A percentile compares a stretch with the other conserved stretches of the same genome.
phyloP scores from a whole-genome alignment of 768 basidiomycete genomes.

The Serendipita indica region DNA sequence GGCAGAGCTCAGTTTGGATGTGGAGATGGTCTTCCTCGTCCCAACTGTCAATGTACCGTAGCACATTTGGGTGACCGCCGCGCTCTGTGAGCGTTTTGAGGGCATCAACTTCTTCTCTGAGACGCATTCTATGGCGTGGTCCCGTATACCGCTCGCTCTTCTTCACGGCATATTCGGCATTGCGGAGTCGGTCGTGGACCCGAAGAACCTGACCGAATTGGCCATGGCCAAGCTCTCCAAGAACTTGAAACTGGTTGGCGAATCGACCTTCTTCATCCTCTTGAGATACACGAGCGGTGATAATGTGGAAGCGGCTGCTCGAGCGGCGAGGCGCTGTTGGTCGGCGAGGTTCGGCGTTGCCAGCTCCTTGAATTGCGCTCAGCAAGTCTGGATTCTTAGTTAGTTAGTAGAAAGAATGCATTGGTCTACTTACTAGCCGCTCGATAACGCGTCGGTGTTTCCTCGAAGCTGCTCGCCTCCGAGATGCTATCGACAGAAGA shows the following conservation, averaged over 20 bases:
- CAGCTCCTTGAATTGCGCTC: no score
- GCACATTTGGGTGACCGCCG: conserved; percentile 58
- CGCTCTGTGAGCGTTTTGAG: conserved; percentile 53
- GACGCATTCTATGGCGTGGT: conserved; percentile 28
- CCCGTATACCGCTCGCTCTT: conserved; percentile 1
- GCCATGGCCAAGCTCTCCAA: conserved; percentile 5
- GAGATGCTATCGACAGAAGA: conserved; percentile 3
- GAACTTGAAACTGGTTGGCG: conserved; percentile 1
- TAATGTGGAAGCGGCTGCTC: neutral
- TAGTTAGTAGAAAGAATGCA: neutral
- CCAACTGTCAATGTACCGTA: conserved; percentile 89
- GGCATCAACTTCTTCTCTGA: conserved; percentile 90
- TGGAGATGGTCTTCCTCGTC: conserved; percentile 78
- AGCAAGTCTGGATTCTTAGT: no score
- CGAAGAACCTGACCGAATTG: neutral
- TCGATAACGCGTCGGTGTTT: neutral
- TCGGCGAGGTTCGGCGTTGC: neutral
- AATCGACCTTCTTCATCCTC: conserved; percentile 6
- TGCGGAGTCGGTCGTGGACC: conserved; percentile 2
- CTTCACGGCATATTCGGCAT: neutral
- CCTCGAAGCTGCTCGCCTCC: neutral
- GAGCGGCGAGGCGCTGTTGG: neutral
- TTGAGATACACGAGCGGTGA: neutral
- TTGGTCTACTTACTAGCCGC: neutral
- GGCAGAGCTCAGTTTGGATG: conserved; percentile 91